Conservation (phyloP, 768 basidiomycete species). For the Rhizopogon rudus region DNA sequence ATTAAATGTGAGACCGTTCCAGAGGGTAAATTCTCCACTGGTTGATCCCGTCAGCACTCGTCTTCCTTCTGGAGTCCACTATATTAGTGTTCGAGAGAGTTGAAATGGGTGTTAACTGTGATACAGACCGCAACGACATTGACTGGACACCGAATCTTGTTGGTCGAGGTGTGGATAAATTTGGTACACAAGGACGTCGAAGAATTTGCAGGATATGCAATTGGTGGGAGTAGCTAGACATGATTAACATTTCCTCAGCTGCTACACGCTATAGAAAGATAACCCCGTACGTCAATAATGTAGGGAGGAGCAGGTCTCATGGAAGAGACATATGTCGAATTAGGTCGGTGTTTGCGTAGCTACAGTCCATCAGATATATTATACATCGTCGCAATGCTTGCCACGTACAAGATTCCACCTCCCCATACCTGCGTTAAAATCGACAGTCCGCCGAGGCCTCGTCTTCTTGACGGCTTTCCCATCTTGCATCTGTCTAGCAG, state of each 20-base stretch:
- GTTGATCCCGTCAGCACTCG: constrained; percentile 93
- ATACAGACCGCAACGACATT: constrained; percentile 85
- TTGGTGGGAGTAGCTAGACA: constrained; percentile 83
- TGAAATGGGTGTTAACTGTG: not conserved
- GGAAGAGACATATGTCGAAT: constrained; percentile 67
- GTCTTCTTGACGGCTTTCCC: constrained; percentile 88
- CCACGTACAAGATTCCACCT: constrained; percentile 76
- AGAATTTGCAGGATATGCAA: constrained; percentile 86
- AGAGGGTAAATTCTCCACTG: constrained; percentile 96
- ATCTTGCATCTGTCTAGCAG: constrained; percentile 65
- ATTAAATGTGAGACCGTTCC: constrained; percentile 99
- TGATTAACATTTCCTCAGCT: constrained; percentile 21
- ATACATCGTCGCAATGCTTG: not conserved
- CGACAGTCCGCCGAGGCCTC: constrained; percentile 88
- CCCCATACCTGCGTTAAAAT: constrained; percentile 86
- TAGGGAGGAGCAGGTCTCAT: constrained; percentile 85
- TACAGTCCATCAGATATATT: constrained; percentile 21
- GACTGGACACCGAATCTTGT: constrained; percentile 97
- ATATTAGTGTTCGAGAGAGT: constrained; percentile 4
- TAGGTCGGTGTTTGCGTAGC: constrained; percentile 77
- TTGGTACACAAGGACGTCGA: constrained; percentile 95
- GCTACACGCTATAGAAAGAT: constrained; percentile 12
- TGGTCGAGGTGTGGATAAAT: constrained; percentile 97
- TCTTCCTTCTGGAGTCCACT: constrained; percentile 98
- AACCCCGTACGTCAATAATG: constrained; percentile 73